Percentiles rank a stretch among this genome's conserved stretches.
Evolutionary conservation across 1,139 yeast genomes (phyloP).

Genomic region (Pichia sp.): DNA sequence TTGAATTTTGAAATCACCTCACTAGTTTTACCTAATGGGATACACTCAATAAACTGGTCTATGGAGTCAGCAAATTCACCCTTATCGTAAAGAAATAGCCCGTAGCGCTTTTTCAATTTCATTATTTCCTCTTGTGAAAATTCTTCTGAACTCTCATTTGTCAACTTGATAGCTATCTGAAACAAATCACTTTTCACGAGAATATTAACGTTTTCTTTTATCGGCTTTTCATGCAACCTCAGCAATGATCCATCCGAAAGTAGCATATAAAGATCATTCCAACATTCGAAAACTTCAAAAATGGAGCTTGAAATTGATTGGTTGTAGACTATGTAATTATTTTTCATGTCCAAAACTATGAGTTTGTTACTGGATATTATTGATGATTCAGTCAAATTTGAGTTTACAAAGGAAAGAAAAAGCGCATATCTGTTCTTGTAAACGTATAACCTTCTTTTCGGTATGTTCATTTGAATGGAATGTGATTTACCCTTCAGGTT

Average conservation of each 20-base stretch:
- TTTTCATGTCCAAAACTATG: slow-evolving; percentile 60
- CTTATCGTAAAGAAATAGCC: slow-evolving; percentile 63
- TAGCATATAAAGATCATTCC: slow-evolving; percentile 56
- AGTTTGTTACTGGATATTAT: slow-evolving; percentile 43
- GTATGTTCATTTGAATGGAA: slow-evolving; percentile 53
- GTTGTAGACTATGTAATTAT: slow-evolving; percentile 68
- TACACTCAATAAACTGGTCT: slow-evolving; percentile 56
- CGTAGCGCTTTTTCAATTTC: slow-evolving; percentile 62
- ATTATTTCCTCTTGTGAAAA: slow-evolving; percentile 40
- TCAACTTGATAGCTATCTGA: slow-evolving; percentile 68
- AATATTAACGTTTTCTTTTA: slow-evolving; percentile 64
- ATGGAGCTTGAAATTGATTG: slow-evolving; percentile 63
- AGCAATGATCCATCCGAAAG: slow-evolving; percentile 75
- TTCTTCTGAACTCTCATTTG: slow-evolving; percentile 33
- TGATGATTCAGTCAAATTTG: slow-evolving; percentile 26
- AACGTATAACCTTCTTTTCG: slow-evolving; percentile 51
- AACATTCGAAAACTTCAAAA: slow-evolving; percentile 49
- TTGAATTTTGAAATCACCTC: slow-evolving; percentile 78
- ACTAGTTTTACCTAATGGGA: slow-evolving; percentile 51
- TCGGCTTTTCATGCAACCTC: slow-evolving; percentile 60
- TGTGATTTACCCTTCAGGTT: slow-evolving; percentile 53
- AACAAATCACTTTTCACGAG: slow-evolving; percentile 68
- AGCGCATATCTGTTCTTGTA: slow-evolving; percentile 48
- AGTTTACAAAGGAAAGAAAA: slow-evolving; percentile 46
- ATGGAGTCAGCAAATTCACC: slow-evolving; percentile 68